A percentile compares a stretch with the other conserved stretches of the same genome.
These are phyloP conservation scores for Gelatoporia subvermispora DNA, from an alignment of 768 basidiomycete genomes.

Conservation along the genomic window DNA sequence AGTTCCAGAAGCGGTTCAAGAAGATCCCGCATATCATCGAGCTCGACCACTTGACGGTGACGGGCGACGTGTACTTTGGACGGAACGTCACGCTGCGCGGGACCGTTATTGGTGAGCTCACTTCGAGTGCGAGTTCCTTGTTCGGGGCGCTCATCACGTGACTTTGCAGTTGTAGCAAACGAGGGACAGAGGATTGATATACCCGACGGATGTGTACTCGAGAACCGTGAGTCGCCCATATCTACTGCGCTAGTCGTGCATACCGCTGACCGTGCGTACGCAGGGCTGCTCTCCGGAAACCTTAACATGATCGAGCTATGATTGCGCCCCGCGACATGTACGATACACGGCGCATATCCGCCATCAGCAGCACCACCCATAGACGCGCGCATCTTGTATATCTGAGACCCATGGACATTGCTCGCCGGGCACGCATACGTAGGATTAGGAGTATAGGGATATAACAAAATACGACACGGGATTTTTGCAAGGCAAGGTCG, in stretches of 20 bases:
- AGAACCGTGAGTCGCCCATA: constrained; percentile 45
- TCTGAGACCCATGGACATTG: too few relatives aligned
- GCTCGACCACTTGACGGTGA: constrained; percentile 90
- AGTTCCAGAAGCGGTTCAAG: constrained; percentile 95
- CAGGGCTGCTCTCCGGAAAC: constrained; percentile 77
- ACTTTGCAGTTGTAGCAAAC: constrained; percentile 63
- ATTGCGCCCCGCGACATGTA: too few relatives aligned
- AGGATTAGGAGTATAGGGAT: too few relatives aligned
- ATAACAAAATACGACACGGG: too few relatives aligned
- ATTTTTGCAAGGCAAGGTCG: too few relatives aligned
- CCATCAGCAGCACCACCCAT: too few relatives aligned
- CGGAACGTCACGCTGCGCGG: constrained; percentile 82
- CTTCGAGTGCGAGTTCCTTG: too few relatives aligned
- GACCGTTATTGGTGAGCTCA: constrained; percentile 77
- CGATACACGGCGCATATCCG: too few relatives aligned
- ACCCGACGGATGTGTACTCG: constrained; percentile 68
- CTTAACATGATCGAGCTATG: constrained; percentile 83
- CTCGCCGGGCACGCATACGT: too few relatives aligned
- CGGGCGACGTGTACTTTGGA: constrained; percentile 88
- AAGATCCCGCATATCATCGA: constrained; percentile 89
- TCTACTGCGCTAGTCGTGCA: constrained; percentile 6
- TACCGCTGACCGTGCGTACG: constrained; percentile 12
- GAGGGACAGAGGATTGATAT: constrained; percentile 73
- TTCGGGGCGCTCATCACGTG: not conserved
- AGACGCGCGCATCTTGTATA: too few relatives aligned